Conservation (phyloP, 176 grass and related monocot genomes). For the Otatea glauca region DNA sequence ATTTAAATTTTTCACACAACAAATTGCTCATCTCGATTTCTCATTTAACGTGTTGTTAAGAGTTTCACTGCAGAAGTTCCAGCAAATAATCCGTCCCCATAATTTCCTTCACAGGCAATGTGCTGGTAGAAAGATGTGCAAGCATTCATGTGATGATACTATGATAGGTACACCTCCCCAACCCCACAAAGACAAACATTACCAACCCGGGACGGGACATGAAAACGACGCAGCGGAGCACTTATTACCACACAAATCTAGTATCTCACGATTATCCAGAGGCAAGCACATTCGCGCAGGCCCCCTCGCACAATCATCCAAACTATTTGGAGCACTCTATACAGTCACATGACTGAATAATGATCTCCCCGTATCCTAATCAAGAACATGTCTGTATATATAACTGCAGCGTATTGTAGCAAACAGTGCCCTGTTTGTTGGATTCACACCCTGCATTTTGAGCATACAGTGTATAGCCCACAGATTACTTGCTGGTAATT, state of each 20-base stretch:
- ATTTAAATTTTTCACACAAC: background rate
- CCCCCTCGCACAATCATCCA: background rate
- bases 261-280: background rate
- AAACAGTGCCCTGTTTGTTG: background rate
- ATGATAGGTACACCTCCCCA: background rate
- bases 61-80: background rate
- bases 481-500: background rate
- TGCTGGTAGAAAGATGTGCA: background rate
- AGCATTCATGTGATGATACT: constrained; percentile 8
- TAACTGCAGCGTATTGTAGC: background rate
- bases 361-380: background rate
- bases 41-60: background rate
- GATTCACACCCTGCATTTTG: background rate
- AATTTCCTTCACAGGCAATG: background rate
- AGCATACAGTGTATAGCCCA: background rate
- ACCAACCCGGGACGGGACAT: background rate
- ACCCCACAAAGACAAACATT: background rate
- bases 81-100: background rate
- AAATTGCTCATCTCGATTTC: background rate
- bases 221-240: constrained; percentile 12
- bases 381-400: background rate
- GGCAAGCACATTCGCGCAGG: background rate
- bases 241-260: background rate
- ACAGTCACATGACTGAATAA: background rate
- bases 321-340: background rate